Base-by-base conservation (phyloP, 176 grass and related monocot species). In the Musa troglodytarum region DNA sequence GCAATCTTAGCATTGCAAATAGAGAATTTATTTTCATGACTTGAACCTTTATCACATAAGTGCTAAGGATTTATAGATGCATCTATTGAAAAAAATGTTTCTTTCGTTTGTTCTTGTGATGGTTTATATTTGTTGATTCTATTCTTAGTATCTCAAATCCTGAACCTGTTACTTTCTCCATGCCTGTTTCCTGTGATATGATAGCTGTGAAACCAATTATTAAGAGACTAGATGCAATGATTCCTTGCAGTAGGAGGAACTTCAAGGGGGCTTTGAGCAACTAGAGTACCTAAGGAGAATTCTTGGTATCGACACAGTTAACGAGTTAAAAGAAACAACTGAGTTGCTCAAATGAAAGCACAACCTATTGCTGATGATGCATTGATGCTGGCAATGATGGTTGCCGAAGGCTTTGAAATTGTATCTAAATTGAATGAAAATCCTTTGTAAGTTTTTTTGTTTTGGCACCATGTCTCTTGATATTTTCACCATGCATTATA, bases 271-370 rank as follows among this genome's bases (percentile, higher is more conserved):
- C 24, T 85, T 77, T 49, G 83, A 97, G 82, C 90, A 97, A 80
- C 81, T 97, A 80, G 87, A 93, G 58, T 93, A 97, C 81, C 78
- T 97, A 65, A 97, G 93, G 77, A 92, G 62, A 81, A 85, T 93
- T 79, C 85, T 97, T 64, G 83, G 65, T 50, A 65, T 89, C 54
- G 82, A 88, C 53, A 76, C 78, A 71, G 83, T 84, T 74, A 24
- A 0, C 21, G 59, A 22, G 21, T 15, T 49, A 5, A 53, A 55
- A 13, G 61, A 26, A 28, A 13, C 8, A 82, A 72, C 4, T 12
- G 53, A 74, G n/a, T 11, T 62, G 13, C 24, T 34, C 65, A 34
- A 68, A 49, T 34, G 15, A 43, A 68, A n/a, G 57, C 57, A 59
- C 55, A 19, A 19, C 15, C 13, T 16, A 20, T 59, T 43, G 16